Evolutionary conservation across 148 eudicot genomes (phyloP).

Genomic region (Nepenthes gracilis): DNA sequence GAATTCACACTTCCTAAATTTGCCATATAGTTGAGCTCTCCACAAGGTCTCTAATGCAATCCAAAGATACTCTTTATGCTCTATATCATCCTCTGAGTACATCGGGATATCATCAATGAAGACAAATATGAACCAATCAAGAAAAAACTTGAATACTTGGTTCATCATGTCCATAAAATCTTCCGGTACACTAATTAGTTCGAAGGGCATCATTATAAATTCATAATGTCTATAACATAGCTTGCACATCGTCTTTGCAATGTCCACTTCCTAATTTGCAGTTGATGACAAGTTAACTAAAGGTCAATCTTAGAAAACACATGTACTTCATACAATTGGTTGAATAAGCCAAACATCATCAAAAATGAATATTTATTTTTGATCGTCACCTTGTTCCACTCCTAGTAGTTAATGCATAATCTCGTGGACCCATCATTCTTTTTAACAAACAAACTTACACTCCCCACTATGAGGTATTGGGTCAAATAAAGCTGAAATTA

Average conservation of each 20-base stretch:
- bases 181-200: background rate
- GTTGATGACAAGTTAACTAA: background rate
- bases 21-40: background rate
- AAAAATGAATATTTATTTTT: background rate
- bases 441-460: background rate
- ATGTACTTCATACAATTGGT: background rate
- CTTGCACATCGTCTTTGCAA: background rate
- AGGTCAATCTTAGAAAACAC: background rate
- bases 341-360: background rate
- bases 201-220: background rate
- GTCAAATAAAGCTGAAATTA: background rate
- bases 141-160: background rate
- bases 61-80: background rate
- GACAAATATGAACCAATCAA: background rate
- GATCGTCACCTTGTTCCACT: background rate
- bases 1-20: slow-evolving; percentile 1
- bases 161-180: background rate
- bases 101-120: background rate
- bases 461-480: background rate
- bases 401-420: background rate
- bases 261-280: background rate
- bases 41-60: background rate
- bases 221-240: background rate
- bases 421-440: background rate
- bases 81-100: background rate